These are phyloP conservation scores for Solanum bulbocastanum DNA, from an alignment of 257 asterid genomes.

Conservation along the genomic window DNA sequence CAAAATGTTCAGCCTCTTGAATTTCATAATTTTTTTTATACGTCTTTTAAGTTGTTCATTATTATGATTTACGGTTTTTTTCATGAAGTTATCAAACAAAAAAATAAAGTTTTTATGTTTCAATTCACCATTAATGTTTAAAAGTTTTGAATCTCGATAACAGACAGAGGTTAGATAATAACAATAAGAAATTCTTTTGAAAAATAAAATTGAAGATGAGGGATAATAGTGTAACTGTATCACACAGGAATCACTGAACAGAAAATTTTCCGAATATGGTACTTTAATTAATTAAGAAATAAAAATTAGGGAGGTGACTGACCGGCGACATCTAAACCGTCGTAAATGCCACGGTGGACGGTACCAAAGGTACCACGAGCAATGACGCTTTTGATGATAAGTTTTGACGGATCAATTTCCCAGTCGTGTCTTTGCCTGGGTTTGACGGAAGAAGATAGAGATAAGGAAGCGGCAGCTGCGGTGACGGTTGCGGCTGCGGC, in stretches of 20 bases:
- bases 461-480: neutral
- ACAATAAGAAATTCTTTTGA: neutral
- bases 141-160: neutral
- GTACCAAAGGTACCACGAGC: conserved; percentile 37
- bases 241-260: neutral
- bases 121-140: neutral
- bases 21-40: too few relatives aligned
- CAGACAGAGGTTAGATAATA: neutral
- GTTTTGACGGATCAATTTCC: conserved; percentile 13
- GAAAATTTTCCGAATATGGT: neutral
- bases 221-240: neutral
- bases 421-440: conserved; percentile 9
- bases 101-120: neutral
- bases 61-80: neutral
- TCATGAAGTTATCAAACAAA: neutral
- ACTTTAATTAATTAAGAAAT: neutral
- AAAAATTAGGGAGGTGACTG: neutral
- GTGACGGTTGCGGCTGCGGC: conserved; percentile 2
- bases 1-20: neutral
- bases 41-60: neutral
- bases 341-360: neutral
- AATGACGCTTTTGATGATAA: conserved; percentile 20
- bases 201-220: neutral
- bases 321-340: conserved; percentile 2
- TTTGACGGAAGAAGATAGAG: neutral